phyloP scores from a whole-genome alignment of 345 rosid species.

The Pistacia atlantica region DNA sequence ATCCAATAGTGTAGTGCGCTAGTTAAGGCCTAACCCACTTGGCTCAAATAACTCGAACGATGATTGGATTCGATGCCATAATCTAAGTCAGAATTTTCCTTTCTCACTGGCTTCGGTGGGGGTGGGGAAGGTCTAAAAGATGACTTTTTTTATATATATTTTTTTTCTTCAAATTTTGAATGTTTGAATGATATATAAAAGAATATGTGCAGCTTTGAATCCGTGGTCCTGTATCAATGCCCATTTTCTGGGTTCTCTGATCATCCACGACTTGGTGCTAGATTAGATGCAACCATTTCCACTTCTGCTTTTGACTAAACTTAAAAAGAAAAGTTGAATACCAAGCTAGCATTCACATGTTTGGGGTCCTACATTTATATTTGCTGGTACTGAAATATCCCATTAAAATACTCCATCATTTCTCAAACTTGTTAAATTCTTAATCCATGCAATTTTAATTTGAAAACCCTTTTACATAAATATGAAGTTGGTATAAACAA shows the following conservation, averaged over 20 bases:
- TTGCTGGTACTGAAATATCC: slow-evolving; percentile 29
- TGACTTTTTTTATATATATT: background rate
- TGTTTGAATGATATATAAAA: slow-evolving; percentile 21
- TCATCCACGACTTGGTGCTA: slow-evolving; percentile 15
- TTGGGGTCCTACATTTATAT: slow-evolving; percentile 21
- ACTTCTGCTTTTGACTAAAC: slow-evolving; percentile 29
- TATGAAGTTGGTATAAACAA: background rate
- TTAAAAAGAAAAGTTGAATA: slow-evolving; percentile 12
- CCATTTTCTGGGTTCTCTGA: slow-evolving; percentile 10
- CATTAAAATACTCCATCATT: slow-evolving; percentile 15
- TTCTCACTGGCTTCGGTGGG: slow-evolving; percentile 25
- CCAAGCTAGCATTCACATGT: slow-evolving; percentile 2
- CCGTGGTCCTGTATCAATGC: slow-evolving; percentile 21
- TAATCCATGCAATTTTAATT: no score
- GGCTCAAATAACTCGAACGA: slow-evolving; percentile 20
- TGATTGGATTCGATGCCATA: slow-evolving; percentile 46
- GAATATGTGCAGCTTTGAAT: slow-evolving; percentile 19
- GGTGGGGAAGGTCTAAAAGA: slow-evolving; percentile 29
- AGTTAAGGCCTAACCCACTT: slow-evolving; percentile 41
- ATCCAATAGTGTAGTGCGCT: slow-evolving; percentile 19
- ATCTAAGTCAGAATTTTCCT: slow-evolving; percentile 21
- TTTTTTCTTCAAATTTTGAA: slow-evolving; percentile 17
- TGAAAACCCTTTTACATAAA: no score
- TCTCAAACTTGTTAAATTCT: background rate
- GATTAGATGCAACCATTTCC: slow-evolving; percentile 14